Evolutionary conservation across 2,329 filamentous ascomycete genomes (phyloP).

Genomic region (Beauveria medogensis): DNA sequence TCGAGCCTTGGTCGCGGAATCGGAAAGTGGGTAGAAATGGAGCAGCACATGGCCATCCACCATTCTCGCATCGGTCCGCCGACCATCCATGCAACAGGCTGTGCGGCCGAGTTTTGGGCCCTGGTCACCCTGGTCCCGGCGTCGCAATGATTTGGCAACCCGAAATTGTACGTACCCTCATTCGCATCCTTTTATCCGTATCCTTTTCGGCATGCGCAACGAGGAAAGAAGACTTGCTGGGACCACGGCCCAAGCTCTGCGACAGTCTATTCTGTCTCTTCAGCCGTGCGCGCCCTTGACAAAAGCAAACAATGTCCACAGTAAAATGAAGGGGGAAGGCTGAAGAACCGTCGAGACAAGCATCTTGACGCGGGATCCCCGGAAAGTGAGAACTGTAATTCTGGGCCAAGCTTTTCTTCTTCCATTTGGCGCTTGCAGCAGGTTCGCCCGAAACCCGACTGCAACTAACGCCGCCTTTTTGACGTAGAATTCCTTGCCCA

Average conservation of each 20-base stretch:
- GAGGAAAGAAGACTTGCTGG: background rate
- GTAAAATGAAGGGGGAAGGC: background rate
- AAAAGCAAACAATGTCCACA: background rate
- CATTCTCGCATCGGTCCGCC: background rate
- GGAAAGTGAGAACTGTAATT: conserved; percentile 8
- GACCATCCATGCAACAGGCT: background rate
- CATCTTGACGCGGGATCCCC: conserved; percentile 1
- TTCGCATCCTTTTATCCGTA: too few relatives aligned
- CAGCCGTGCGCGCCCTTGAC: background rate
- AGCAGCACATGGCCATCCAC: background rate
- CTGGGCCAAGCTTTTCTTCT: background rate
- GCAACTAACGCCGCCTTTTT: background rate
- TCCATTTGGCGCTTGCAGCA: background rate
- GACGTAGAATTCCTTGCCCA: background rate
- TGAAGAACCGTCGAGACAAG: background rate
- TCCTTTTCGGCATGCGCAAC: background rate
- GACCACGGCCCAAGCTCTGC: background rate
- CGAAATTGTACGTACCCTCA: background rate
- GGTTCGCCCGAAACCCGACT: background rate
- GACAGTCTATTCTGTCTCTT: background rate
- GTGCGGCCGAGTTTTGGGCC: background rate
- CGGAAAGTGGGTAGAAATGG: background rate
- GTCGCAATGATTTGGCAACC: background rate
- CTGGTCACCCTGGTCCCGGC: background rate
- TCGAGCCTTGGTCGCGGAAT: too few relatives aligned